Evolutionary conservation across 78 protist genomes (phyloP).

Genomic region (Guillardia theta): DNA sequence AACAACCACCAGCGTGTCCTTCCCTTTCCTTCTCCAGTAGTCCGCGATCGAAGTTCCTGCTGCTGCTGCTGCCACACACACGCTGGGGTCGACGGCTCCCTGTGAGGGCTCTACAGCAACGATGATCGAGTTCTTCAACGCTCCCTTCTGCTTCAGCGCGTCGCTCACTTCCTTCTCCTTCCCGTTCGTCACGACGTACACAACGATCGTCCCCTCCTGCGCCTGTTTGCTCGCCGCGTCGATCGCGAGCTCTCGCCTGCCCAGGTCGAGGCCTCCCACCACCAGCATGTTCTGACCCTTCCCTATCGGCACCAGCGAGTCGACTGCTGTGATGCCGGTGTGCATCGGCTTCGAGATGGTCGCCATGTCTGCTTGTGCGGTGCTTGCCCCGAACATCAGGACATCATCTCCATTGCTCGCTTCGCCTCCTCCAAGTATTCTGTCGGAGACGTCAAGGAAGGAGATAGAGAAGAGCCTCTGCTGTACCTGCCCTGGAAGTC

Average conservation of each 20-base stretch:
- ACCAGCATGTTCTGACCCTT: slow-evolving; percentile 3
- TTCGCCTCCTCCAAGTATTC: neutral
- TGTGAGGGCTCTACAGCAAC: neutral
- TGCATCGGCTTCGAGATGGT: neutral
- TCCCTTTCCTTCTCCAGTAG: neutral
- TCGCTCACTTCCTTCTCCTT: neutral
- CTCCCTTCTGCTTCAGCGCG: neutral
- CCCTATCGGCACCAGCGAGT: neutral
- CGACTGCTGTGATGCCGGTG: neutral
- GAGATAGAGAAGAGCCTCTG: neutral
- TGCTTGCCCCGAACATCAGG: neutral
- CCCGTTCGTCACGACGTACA: neutral
- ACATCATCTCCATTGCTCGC: neutral
- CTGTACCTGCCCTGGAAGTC: neutral
- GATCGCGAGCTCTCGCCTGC: neutral
- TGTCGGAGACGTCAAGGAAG: no score
- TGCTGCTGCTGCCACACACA: neutral
- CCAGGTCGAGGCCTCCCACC: neutral
- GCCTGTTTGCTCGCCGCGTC: neutral
- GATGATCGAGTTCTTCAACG: neutral
- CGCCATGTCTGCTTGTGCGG: neutral
- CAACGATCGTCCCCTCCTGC: neutral
- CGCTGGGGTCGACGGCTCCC: neutral
- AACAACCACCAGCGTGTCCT: neutral
- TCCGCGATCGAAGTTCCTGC: no score